Base-by-base conservation (phyloP, 106 monocot genomes). In the Acorus calamus region DNA sequence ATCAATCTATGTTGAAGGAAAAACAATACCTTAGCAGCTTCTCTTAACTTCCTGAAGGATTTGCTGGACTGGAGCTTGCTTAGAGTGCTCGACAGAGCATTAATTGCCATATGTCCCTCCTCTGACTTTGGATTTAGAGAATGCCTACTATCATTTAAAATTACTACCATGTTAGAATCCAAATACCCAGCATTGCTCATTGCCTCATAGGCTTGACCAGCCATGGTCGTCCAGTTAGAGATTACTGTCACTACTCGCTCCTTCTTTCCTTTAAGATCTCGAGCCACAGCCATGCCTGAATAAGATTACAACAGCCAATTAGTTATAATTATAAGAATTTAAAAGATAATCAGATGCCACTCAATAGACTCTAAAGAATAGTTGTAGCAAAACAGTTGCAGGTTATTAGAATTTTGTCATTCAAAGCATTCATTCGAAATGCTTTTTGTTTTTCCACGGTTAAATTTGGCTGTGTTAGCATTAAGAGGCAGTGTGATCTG, bases 141-240 rank as follows among this genome's bases (percentile, higher is more conserved):
- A 47, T 89, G 85, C n/a, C 74, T 64, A 69, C 79, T 83, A 60
- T 89, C 89, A 83, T 85, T 89, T 71, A 89, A 66, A 64, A 89
- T 85, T 8, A 89, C 81, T 13, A 89, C 63, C 89, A 89, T 89
- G 68, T 89, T 89, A n/a, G 82, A 82, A 76, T 89, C 80, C 62
- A 89, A 79, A 72, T 77, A 89, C n/a, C 89, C 89, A 28, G 83
- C 89, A 77, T 89, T 82, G 69, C 77, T 55, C 89, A 89, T 89
- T 59, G 85, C 89, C 75, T 89, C 89, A 51, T 89, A 89, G 13
- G 73, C 75, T 68, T 89, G 89, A 59, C 89, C 89, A 64, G 85
- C 74, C 82, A 80, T 89, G 42, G 79, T 89, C 50, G 85, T 61
- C 82, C 79, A 79, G 42, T 85, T 85, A 76, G 74, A 83, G 69